Evolutionary conservation across 2,329 filamentous ascomycete species (phyloP).

Genomic region (Alternaria rosae): DNA sequence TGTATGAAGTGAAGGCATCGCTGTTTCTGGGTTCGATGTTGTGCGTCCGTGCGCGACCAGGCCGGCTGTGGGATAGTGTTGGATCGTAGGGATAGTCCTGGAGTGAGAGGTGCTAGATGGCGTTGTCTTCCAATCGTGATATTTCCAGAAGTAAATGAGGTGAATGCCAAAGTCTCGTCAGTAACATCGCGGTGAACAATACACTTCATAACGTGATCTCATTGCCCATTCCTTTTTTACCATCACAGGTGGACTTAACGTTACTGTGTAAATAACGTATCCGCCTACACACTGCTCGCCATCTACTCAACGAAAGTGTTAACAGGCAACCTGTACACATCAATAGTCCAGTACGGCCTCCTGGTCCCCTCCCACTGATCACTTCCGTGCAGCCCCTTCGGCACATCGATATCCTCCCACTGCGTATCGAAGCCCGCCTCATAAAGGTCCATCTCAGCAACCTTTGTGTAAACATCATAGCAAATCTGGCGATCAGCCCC

Average conservation of each 20-base stretch:
- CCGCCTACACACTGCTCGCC: not conserved
- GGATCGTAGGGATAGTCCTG: not conserved
- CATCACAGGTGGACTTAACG: not conserved
- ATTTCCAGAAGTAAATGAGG: too few relatives aligned
- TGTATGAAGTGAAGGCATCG: not conserved
- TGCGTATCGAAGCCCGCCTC: slow-evolving; percentile 47
- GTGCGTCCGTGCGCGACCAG: not conserved
- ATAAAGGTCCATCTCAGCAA: slow-evolving; percentile 47
- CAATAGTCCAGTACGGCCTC: slow-evolving; percentile 49
- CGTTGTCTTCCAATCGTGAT: too few relatives aligned
- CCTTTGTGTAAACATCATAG: slow-evolving; percentile 51
- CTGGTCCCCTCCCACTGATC: slow-evolving; percentile 47
- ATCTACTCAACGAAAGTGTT: slow-evolving; percentile 45
- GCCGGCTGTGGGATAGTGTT: not conserved
- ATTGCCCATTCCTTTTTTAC: too few relatives aligned
- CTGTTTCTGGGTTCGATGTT: not conserved
- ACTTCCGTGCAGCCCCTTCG: slow-evolving; percentile 42
- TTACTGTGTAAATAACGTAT: not conserved
- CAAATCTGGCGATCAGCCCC: slow-evolving; percentile 51
- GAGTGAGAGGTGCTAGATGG: too few relatives aligned
- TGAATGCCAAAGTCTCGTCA: too few relatives aligned
- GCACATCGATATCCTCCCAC: slow-evolving; percentile 48
- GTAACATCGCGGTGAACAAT: too few relatives aligned
- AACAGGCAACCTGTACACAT: slow-evolving; percentile 45
- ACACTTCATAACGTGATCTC: too few relatives aligned